Evolutionary conservation across 2,329 filamentous ascomycete species (phyloP).

Genomic region (Curvularia sp.): DNA sequence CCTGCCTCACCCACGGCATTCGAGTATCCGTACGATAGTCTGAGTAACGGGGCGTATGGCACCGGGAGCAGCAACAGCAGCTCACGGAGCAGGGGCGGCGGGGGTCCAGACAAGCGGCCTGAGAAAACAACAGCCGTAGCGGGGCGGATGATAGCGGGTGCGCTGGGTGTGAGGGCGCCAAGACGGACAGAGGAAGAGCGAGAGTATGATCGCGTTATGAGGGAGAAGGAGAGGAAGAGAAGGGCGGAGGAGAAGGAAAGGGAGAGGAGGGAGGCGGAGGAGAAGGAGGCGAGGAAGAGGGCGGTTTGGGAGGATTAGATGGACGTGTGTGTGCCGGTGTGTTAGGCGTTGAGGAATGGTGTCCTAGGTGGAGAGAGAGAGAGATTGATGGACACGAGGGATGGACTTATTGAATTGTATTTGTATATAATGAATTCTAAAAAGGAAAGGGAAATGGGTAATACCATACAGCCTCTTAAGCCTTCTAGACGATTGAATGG

Average conservation of each 20-base stretch:
- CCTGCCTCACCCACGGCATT: conserved; percentile 46
- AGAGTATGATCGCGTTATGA: conserved; percentile 81
- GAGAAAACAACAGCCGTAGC: conserved; percentile 96
- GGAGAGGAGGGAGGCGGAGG: conserved; percentile 67
- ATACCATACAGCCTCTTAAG: too few species aligned
- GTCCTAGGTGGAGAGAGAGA: too few species aligned
- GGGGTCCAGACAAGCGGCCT: conserved; percentile 59
- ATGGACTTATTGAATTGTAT: neutral
- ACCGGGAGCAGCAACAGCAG: conserved; percentile 19
- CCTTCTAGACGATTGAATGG: too few species aligned
- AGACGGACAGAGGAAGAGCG: conserved; percentile 86
- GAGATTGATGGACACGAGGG: too few species aligned
- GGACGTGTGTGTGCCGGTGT: too few species aligned
- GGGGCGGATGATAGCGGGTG: conserved; percentile 85
- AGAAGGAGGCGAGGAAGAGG: conserved; percentile 74
- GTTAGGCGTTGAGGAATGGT: too few species aligned
- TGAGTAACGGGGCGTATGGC: conserved; percentile 11
- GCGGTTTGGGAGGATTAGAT: conserved; percentile 79
- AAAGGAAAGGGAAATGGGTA: too few species aligned
- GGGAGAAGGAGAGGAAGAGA: conserved; percentile 82
- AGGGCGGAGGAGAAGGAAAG: conserved; percentile 74
- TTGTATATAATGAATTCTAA: conserved; percentile 1
- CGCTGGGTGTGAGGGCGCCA: conserved; percentile 80
- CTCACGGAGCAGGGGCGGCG: conserved; percentile 16
- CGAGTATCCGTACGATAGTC: conserved; percentile 33